Evolutionary conservation across 2,329 filamentous ascomycete genomes (phyloP).

Genomic region (Bipolaris cookei): DNA sequence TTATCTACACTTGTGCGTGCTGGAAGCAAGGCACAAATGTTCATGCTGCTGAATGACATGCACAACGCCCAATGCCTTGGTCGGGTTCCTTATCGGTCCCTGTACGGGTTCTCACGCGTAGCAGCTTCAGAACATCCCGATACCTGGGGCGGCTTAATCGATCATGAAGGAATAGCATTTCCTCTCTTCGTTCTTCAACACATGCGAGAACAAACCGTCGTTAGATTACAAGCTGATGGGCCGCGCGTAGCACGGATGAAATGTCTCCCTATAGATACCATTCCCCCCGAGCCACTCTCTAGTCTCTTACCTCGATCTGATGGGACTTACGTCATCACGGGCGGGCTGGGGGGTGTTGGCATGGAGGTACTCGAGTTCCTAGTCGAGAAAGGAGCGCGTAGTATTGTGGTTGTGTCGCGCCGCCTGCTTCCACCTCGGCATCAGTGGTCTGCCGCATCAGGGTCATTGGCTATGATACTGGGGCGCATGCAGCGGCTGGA

Average conservation of each 20-base stretch:
- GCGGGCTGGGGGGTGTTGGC: conserved; percentile 53
- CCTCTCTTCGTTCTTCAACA: conserved; percentile 50
- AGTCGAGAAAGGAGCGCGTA: conserved; percentile 50
- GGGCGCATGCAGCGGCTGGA: conserved; percentile 28
- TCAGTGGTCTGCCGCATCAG: conserved; percentile 32
- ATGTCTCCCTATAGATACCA: conserved; percentile 16
- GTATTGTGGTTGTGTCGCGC: conserved; percentile 52
- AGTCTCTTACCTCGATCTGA: conserved; percentile 36
- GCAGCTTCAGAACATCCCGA: no score
- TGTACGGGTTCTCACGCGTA: no score
- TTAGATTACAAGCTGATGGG: neutral
- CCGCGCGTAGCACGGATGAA: neutral
- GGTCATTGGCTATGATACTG: conserved; percentile 17
- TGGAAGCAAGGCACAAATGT: no score
- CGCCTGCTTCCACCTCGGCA: conserved; percentile 46
- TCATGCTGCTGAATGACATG: no score
- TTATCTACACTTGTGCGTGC: no score
- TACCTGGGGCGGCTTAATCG: conserved; percentile 41
- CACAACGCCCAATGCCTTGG: no score
- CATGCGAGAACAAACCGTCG: conserved; percentile 22
- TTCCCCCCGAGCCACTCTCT: conserved; percentile 14
- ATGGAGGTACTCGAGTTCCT: conserved; percentile 49
- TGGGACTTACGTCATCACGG: conserved; percentile 55
- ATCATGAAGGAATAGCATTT: conserved; percentile 28
- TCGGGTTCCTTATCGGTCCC: no score